Percentiles rank a stretch among this genome's conserved stretches.
Conservation (phyloP, 352 stramenopile genomes). For the Phytophthora meadii region DNA sequence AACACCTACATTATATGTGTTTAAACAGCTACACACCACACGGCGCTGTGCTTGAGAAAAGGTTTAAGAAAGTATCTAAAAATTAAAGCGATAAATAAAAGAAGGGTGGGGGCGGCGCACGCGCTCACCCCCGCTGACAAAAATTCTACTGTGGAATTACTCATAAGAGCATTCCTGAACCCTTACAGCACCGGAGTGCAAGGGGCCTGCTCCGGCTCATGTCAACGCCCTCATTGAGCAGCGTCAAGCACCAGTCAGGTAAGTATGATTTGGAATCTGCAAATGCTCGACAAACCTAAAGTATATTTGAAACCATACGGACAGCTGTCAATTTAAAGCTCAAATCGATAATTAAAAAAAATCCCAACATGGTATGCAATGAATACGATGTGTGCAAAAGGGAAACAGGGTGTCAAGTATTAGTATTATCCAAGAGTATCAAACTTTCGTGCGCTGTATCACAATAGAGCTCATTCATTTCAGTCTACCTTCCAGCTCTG, state of each 20-base stretch:
- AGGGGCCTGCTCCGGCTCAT: constrained; percentile 89
- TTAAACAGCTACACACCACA: no score
- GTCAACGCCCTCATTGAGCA: constrained; percentile 86
- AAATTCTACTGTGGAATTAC: constrained; percentile 89
- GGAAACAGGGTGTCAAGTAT: no score
- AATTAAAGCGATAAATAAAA: neutral
- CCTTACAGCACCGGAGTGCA: constrained; percentile 89
- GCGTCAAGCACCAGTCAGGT: constrained; percentile 86
- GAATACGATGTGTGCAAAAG: no score
- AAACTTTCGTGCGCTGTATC: neutral
- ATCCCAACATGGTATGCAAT: no score
- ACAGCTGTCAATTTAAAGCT: constrained; percentile 1
- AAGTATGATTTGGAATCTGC: constrained; percentile 64
- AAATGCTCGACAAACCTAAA: neutral
- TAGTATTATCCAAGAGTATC: no score
- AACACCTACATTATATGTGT: no score
- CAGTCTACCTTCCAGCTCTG: neutral
- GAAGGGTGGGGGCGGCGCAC: constrained; percentile 62
- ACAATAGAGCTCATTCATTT: neutral
- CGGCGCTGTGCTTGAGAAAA: no score
- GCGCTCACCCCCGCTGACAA: constrained; percentile 77
- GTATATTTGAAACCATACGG: neutral
- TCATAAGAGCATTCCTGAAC: constrained; percentile 83
- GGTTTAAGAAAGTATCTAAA: no score
- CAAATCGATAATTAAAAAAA: no score